A percentile compares a stretch with the other conserved stretches of the same genome.
These are phyloP conservation scores for Tolypocladium album DNA, from an alignment of 2,329 filamentous ascomycete species.

Conservation along the genomic window DNA sequence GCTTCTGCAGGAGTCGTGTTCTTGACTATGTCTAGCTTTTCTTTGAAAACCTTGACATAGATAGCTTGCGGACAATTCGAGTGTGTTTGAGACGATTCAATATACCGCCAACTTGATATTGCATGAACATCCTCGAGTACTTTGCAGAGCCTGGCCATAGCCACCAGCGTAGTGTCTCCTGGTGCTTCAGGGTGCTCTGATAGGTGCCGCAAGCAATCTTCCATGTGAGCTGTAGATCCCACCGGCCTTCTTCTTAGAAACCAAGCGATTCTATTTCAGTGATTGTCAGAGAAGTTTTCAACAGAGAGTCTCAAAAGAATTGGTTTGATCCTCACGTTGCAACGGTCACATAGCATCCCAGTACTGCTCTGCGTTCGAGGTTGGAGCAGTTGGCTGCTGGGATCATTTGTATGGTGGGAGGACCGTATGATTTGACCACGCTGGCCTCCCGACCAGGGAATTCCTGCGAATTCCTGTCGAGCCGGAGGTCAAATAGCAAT, in stretches of 20 bases:
- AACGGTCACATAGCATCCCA: not conserved
- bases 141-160: slow-evolving; percentile 15
- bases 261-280: slow-evolving; percentile 6
- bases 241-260: slow-evolving; percentile 29
- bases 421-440: slow-evolving; percentile 4
- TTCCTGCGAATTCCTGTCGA: slow-evolving; percentile 5
- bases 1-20: not conserved
- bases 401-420: slow-evolving; percentile 6
- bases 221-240: slow-evolving; percentile 43
- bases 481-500: slow-evolving; percentile 8
- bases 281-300: not conserved
- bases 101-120: not conserved
- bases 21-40: not conserved
- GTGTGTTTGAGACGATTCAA: not conserved
- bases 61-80: not conserved
- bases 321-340: not conserved
- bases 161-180: slow-evolving; percentile 34
- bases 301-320: not conserved
- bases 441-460: slow-evolving; percentile 6
- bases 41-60: not conserved
- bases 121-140: not conserved
- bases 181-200: slow-evolving; percentile 27
- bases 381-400: not conserved
- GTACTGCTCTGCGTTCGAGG: not conserved
- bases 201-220: slow-evolving; percentile 37